Base-by-base conservation (phyloP, 2,329 filamentous ascomycete genomes). In the Calonectria fujianensis region DNA sequence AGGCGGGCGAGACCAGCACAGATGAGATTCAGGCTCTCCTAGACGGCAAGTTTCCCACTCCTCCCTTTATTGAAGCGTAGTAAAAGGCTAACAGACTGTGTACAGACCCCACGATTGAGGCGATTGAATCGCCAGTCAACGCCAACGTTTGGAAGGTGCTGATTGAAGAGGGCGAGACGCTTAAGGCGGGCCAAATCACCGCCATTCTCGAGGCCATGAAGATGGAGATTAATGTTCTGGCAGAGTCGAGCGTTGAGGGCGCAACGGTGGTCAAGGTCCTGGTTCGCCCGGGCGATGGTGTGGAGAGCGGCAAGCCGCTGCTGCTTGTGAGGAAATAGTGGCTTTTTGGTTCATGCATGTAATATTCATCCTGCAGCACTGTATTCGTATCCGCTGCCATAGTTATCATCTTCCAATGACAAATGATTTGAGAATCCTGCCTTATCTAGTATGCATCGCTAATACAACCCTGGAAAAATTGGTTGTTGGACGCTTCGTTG, bases 171-270 rank as follows among this genome's bases (percentile, higher is more conserved):
- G 86, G 86, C 10, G 85, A 89, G 31, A 79, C 86, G 11, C 9
- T 77, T 5, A 57, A 76, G 37, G 18, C 54, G 45, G 74, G 74
- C 11, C 75, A 77, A n/a, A 68, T 73, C 0, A 84, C 88, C 1
- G 82, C 85, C 2, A 87, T 91, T 3, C 82, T 91, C 4, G 90
- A 91, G 72, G 89, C 89, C 0, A 91, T 91, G 89, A 91, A 91
- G 80, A 86, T 91, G 84, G 90, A 91, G 76, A 89, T 91, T 73
- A 79, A 76, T 41, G 52, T 77, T 18, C 24, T 76, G 3, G 75
- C 73, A 11, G 72, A 74, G 20, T 8, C 63, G 3, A 37, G 20
- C 27, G 54, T 71, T 32, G 72, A 41, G 16, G 68, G 72, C 3
- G 52, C 69, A 18, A 74, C 61, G 1, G 45, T 74, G 3, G 52